Evolutionary conservation across 2,329 filamentous ascomycete genomes (phyloP), one percentile per base, ranked within the genome.

Genomic region (Dryadomyces quercivorus): DNA sequence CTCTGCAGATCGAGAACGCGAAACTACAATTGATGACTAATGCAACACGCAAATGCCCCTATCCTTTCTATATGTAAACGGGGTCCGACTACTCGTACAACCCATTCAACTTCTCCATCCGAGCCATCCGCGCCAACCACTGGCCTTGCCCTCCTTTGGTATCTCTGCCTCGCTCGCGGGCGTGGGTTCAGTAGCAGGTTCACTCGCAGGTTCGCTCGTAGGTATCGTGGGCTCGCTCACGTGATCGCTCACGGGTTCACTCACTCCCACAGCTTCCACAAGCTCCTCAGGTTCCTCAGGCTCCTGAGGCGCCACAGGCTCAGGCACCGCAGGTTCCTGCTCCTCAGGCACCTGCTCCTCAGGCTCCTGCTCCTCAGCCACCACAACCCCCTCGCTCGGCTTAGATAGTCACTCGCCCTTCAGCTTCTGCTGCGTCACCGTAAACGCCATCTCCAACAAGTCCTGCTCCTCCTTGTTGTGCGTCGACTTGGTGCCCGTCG

Each of bases 401-500:
- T 13, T 16, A 40, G 36, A 40, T 40, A 40, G 36, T 40, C 36
- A 82, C 70, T 82, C 78, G 64, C 82, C 82, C 75, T 84, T 85
- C 54, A 85, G 74, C 73, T 85, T 85, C 63, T 84, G 81, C 70
- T 85, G 81, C 63, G 73, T 81, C 44, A 85, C 80, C 13, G 70
- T 73, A 63, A 84, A 84, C 54, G 82, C 82, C 70, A 72, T 75
- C 66, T 84, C 72, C 61, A 92, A 72, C 62, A 98, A 71, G 50
- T 93, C 88, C 68, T 87, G 78, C 78, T 97, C 93, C 76, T 98
- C 93, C 80, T 92, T 94, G 72, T 83, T 74, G 72, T 98, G 93
- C 55, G 79, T 82, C 47, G 78, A 74, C 83, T 98, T 98, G 66
- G 93, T 74, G 70, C 93, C 93, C 54, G 92, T 95, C 42, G 93